phyloP scores from a whole-genome alignment of 345 rosid species.

The Euclidium syriacum region DNA sequence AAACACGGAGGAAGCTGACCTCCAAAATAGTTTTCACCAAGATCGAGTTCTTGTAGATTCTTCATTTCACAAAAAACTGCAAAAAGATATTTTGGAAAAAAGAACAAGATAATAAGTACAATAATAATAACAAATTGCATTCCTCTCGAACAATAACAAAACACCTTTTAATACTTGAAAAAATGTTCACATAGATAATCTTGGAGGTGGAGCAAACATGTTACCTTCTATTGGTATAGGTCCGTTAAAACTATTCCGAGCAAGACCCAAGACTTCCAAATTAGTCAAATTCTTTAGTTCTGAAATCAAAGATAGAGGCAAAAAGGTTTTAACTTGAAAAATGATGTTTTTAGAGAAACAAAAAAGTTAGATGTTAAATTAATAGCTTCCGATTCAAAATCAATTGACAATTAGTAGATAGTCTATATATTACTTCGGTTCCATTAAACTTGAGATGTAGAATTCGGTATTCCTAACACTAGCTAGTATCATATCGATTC shows the following conservation, averaged over 20 bases:
- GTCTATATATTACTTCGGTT: too few relatives aligned
- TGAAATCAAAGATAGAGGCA: neutral
- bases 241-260: neutral
- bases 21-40: neutral
- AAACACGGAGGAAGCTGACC: neutral
- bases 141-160: neutral
- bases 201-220: neutral
- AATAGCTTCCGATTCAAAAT: too few relatives aligned
- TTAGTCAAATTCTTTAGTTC: neutral
- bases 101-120: neutral
- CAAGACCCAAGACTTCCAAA: neutral
- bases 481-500: too few relatives aligned
- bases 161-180: neutral
- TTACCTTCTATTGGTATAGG: slow-evolving; percentile 2
- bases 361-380: too few relatives aligned
- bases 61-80: neutral
- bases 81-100: neutral
- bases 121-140: neutral
- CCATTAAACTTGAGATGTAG: too few relatives aligned
- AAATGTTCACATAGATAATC: neutral
- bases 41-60: neutral
- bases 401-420: too few relatives aligned
- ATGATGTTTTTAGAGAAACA: neutral
- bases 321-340: neutral
- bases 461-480: too few relatives aligned